Conservation (phyloP, 805 yeast genomes). For the Starmerella potacharoeniae region DNA sequence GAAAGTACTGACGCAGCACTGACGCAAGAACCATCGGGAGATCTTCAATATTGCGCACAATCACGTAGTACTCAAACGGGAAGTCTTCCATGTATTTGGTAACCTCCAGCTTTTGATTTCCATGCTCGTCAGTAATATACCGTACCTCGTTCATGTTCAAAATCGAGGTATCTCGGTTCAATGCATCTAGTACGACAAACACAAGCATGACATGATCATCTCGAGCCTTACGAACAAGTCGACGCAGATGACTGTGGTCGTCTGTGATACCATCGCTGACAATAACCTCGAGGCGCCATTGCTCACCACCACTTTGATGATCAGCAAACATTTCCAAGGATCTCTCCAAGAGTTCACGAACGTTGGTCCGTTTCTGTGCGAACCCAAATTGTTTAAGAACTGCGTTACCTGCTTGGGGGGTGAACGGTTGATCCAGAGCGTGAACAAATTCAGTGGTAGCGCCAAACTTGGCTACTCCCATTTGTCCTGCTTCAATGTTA, state of each 20-base stretch:
- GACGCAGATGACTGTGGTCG: constrained; percentile 71
- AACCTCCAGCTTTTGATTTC: constrained; percentile 62
- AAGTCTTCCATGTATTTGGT: constrained; percentile 79
- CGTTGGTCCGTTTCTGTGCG: constrained; percentile 78
- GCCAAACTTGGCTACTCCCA: constrained; percentile 85
- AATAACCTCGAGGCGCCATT: constrained; percentile 90
- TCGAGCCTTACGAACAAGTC: constrained; percentile 81
- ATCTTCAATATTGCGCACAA: constrained; percentile 78
- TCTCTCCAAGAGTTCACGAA: constrained; percentile 55
- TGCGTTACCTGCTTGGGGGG: constrained; percentile 68
- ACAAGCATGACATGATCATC: constrained; percentile 91
- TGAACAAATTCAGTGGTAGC: constrained; percentile 73
- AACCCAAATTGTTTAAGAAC: constrained; percentile 83
- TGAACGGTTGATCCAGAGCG: constrained; percentile 78
- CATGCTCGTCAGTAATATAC: constrained; percentile 52
- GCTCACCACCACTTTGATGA: constrained; percentile 38
- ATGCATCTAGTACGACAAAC: constrained; percentile 86
- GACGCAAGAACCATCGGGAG: constrained; percentile 83
- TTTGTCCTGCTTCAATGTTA: constrained; percentile 86
- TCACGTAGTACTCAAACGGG: constrained; percentile 95
- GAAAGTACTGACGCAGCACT: constrained; percentile 83
- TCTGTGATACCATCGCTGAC: constrained; percentile 96
- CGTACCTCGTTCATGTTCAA: constrained; percentile 90
- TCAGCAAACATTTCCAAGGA: constrained; percentile 65
- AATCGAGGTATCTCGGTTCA: constrained; percentile 57